Conservation (phyloP, 371 early-diverging fungal species). For the Apophysomyces trapeziformis region DNA sequence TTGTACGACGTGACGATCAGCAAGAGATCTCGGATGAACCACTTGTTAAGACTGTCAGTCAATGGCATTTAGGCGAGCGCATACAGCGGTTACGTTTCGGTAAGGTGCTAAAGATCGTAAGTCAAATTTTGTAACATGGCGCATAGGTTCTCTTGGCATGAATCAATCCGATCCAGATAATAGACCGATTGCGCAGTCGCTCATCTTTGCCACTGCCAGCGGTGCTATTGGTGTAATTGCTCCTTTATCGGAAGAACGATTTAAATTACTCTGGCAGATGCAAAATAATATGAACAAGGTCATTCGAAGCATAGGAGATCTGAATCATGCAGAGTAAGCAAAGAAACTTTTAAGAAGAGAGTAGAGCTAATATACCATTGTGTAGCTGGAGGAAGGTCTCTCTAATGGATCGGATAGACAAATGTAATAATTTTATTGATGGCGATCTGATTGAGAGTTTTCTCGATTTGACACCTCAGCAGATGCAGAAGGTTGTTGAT, state of each 20-base stretch:
- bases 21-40: conserved; percentile 44
- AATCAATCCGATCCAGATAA: conserved; percentile 63
- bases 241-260: conserved; percentile 63
- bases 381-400: conserved; percentile 71
- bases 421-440: conserved; percentile 79
- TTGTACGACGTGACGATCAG: conserved; percentile 55
- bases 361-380: background rate
- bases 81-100: conserved; percentile 82
- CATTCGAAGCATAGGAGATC: conserved; percentile 67
- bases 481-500: conserved; percentile 67
- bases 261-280: conserved; percentile 69
- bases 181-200: conserved; percentile 51
- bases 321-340: conserved; percentile 69
- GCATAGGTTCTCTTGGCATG: conserved; percentile 74
- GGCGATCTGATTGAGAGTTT: conserved; percentile 92
- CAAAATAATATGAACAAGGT: conserved; percentile 72
- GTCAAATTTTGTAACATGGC: background rate
- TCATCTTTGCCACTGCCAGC: conserved; percentile 79
- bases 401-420: conserved; percentile 58
- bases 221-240: conserved; percentile 87
- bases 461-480: conserved; percentile 70
- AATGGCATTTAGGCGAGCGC: conserved; percentile 86
- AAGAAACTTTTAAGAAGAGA: background rate
- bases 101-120: conserved; percentile 20
- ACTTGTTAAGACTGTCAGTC: conserved; percentile 67